These are phyloP conservation scores for Mycosphaerella sp. DNA, from an alignment of 2,329 filamentous ascomycete genomes.

Conservation along the genomic window DNA sequence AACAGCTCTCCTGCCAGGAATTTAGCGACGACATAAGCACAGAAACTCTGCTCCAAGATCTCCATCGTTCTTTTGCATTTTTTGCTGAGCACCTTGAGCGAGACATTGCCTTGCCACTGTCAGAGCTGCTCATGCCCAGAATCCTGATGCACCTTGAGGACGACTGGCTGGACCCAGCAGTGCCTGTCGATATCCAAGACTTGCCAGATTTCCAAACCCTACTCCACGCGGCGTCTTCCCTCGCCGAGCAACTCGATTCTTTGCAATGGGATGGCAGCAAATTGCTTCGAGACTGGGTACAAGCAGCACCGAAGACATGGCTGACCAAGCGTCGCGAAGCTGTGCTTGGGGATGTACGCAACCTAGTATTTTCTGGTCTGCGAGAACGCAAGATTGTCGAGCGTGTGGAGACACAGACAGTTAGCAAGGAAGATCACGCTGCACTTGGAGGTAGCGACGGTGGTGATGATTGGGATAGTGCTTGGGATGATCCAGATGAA, in stretches of 20 bases:
- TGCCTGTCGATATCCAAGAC: constrained; percentile 67
- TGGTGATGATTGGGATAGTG: constrained; percentile 64
- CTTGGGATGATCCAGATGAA: constrained; percentile 64
- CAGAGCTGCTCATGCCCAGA: constrained; percentile 62
- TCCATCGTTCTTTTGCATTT: constrained; percentile 45
- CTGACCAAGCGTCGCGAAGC: constrained; percentile 74
- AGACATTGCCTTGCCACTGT: constrained; percentile 50
- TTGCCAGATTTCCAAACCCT: constrained; percentile 66
- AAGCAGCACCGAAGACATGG: constrained; percentile 76
- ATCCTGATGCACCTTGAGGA: constrained; percentile 63
- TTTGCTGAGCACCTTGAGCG: constrained; percentile 47
- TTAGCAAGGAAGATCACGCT: constrained; percentile 62
- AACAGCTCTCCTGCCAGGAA: constrained; percentile 26
- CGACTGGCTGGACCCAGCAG: constrained; percentile 66
- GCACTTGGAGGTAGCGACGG: constrained; percentile 41
- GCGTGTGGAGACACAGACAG: constrained; percentile 73
- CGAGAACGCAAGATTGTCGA: constrained; percentile 66
- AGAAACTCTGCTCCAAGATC: constrained; percentile 38
- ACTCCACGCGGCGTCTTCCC: constrained; percentile 57
- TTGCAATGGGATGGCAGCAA: constrained; percentile 57
- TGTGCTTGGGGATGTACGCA: constrained; percentile 68
- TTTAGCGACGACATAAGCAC: constrained; percentile 13
- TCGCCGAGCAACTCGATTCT: constrained; percentile 58
- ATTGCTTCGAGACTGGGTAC: constrained; percentile 71
- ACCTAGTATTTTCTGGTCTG: constrained; percentile 60